Conservation (phyloP, 345 rosid genomes). For the Aquilaria sinensis region DNA sequence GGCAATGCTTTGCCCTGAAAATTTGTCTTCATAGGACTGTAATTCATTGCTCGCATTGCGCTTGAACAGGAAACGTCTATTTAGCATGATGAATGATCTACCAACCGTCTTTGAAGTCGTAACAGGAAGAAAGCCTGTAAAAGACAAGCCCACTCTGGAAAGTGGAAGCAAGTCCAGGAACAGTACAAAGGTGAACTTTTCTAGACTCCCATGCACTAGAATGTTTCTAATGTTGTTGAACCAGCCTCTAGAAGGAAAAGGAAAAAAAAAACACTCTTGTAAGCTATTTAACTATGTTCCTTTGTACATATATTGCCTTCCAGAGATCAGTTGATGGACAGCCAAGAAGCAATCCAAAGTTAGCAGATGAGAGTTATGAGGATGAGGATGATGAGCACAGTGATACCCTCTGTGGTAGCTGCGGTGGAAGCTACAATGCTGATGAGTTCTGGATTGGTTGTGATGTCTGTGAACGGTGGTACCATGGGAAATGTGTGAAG, state of each 20-base stretch:
- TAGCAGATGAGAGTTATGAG: slow-evolving; percentile 47
- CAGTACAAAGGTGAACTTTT: slow-evolving; percentile 53
- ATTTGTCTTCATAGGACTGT: not conserved
- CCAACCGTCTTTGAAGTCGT: slow-evolving; percentile 72
- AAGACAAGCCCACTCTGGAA: slow-evolving; percentile 53
- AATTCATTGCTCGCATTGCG: not conserved
- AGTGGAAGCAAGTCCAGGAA: slow-evolving; percentile 70
- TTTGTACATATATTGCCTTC: slow-evolving; percentile 6
- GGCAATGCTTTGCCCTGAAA: not conserved
- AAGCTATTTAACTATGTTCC: not conserved
- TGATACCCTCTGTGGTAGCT: slow-evolving; percentile 77
- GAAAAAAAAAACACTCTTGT: not conserved
- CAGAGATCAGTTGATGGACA: slow-evolving; percentile 72
- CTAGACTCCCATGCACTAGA: not conserved
- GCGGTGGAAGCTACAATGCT: slow-evolving; percentile 70
- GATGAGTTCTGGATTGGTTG: slow-evolving; percentile 92
- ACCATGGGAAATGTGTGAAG: slow-evolving; percentile 85
- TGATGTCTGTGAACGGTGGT: slow-evolving; percentile 86
- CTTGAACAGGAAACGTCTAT: slow-evolving; percentile 55
- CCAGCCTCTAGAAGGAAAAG: not conserved
- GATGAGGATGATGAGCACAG: slow-evolving; percentile 88
- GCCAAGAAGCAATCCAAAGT: slow-evolving; percentile 46
- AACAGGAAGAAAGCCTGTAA: slow-evolving; percentile 45
- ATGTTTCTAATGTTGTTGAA: not conserved
- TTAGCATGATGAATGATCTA: slow-evolving; percentile 64